These are phyloP conservation scores for Nidula niveotomentosa DNA, from an alignment of 1,284 basidiomycete genomes.

Conservation along the genomic window DNA sequence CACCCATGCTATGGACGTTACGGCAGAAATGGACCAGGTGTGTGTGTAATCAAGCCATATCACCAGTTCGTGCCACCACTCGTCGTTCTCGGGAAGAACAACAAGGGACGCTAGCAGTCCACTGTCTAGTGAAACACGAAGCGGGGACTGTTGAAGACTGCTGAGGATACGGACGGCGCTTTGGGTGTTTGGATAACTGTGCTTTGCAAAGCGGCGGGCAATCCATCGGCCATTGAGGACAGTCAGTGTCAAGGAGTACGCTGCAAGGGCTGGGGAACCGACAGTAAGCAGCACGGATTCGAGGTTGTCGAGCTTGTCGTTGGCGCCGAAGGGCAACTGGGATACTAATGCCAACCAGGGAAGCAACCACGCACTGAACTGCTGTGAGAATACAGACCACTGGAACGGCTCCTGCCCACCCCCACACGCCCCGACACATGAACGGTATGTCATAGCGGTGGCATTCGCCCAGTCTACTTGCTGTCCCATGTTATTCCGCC, in stretches of 20 bases:
- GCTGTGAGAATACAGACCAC: conserved; percentile 37
- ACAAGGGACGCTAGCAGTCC: conserved; percentile 30
- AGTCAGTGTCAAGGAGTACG: conserved; percentile 34
- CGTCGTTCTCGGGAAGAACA: conserved; percentile 30
- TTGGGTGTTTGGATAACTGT: conserved; percentile 25
- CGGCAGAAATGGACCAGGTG: conserved; percentile 40
- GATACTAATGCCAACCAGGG: conserved; percentile 44
- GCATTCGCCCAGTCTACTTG: conserved; percentile 14
- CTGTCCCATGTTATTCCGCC: conserved; percentile 8
- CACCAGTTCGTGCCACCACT: conserved; percentile 30
- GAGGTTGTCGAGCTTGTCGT: conserved; percentile 28
- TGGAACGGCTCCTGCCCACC: conserved; percentile 23
- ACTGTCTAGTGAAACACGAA: conserved; percentile 21
- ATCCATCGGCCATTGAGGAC: conserved; percentile 35
- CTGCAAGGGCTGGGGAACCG: conserved; percentile 36
- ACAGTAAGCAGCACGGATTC: conserved; percentile 29
- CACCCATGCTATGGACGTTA: conserved; percentile 38
- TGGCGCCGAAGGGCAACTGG: conserved; percentile 40
- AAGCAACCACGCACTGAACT: conserved; percentile 41
- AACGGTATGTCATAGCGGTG: conserved; percentile 24
- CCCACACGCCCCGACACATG: conserved; percentile 30
- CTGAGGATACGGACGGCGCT: conserved; percentile 26
- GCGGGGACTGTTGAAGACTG: conserved; percentile 33
- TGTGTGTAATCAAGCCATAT: conserved; percentile 33
- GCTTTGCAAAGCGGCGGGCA: conserved; percentile 22